Base-by-base conservation (phyloP, 1,284 basidiomycete species). In the Erythrobasidium hasegawianum region DNA sequence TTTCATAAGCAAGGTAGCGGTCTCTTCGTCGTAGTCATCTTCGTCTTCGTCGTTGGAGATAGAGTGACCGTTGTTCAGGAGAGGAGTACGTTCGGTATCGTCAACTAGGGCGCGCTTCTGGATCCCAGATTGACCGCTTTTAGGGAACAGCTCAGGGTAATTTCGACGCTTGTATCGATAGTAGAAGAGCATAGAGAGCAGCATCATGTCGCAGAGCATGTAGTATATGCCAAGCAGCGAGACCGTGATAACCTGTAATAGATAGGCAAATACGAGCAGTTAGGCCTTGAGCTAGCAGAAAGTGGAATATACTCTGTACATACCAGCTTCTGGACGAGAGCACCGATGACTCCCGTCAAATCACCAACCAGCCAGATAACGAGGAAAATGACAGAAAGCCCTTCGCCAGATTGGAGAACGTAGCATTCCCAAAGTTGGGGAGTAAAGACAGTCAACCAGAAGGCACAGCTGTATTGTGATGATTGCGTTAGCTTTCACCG, bases 361-460 rank as follows among this genome's bases (percentile, higher is more conserved):
- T 75, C 74, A 20, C 73, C 74, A 0, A 70, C 67, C 22, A 75
- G 68, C 73, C 73, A 75, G 56, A 74, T 74, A 47, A 64, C 22
- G 20, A 75, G 53, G 68, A 75, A 75, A 26, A 73, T 61, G 39
- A 75, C 61, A 9, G 64, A 68, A 7, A 75, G 64, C 1, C 68
- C 68, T 61, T 74, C 73, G 26, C 73, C 73, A 24, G 67, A 69
- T 54, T 73, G 69, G 18, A 72, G 68, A 14, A 62, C 65, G 57
- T 69, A 57, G 70, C 72, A 72, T 11, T 71, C 57, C 41, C 69
- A 57, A 11, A 74, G 67, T 71, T 74, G 73, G 39, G 72, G 72
- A 43, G 69, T 65, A 24, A 69, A 73, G 33, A 72, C 72, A 22
- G 71, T 60, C 47, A 72, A 60, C 72, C 72, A 72, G 14, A 58